Evolutionary conservation across 2,329 filamentous ascomycete genomes (phyloP), one percentile per base, ranked within the genome.

Genomic region (Podosphaera fusca): DNA sequence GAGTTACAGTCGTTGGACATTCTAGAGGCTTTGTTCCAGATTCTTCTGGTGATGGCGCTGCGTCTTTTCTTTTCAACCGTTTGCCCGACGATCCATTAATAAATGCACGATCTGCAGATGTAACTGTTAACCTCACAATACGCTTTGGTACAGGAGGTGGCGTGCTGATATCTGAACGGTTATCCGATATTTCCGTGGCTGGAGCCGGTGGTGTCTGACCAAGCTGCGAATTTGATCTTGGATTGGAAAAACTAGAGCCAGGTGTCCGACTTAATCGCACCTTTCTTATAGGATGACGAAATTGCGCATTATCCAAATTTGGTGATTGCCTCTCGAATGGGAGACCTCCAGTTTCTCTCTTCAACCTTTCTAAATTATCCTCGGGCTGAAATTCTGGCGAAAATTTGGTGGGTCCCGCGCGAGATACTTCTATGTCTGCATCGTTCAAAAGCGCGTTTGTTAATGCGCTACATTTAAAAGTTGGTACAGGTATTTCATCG

Each of bases 401-500:
- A 36, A 52, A 29, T 60, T 52, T 58, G 58, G 35, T 58, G 45
- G 12, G 57, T 54, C 56, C 60, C 1, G 63, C 55, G 36, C 64
- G 58, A 9, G 62, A 61, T 21, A 61, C 61, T 56, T 61, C 65
- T 53, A 58, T 62, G 36, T 64, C 62, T 55, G 78, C 77, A 49
- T 82, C 79, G 58, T 80, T 79, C 31, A 95, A 75, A 14, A 95
- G 74, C 29, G 87, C 89, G 67, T 92, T 90, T 54, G 90, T 94
- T 62, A 92, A 79, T 64, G 89, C 88, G 68, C 88, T 95, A 67
- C 95, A 84, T 72, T 92, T 94, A 79, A 92, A 87, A 59, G 64
- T 64, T 1, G 88, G 88, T 63, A 87, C 84, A 14, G 85, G 85
- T 34, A 94, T 86, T 70, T 95, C 90, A 65, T 95, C 90, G 70